Evolutionary conservation across 2,329 filamentous ascomycete genomes (phyloP), one percentile per base, ranked within the genome.

Genomic region (Biscogniauxia sp.): DNA sequence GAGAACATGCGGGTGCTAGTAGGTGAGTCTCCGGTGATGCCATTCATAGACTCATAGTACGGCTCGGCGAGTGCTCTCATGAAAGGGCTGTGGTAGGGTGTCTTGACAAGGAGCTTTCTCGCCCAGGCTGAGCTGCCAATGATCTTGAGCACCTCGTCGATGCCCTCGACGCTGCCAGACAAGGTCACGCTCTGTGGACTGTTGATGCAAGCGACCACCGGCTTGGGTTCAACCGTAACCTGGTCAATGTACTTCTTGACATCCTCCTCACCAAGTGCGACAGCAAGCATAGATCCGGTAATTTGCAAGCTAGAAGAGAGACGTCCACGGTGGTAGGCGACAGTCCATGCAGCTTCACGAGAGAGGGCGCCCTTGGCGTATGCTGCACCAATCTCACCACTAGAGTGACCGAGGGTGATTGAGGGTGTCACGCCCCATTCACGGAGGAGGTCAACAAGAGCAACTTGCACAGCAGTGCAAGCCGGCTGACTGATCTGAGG

Each of bases 1-100:
- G 66, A 71, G 63, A 70, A 72, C 64, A 72, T 72, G 56, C 64
- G 61, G 57, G 56, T 20, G 45, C 60, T 56, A 13, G 59, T 65
- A 51, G 55, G 20, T 45, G 59, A 54, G 20, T 61, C 61, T 28
- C 58, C 53, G 28, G 57, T 61, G 54, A 69, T 68, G 56, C 58
- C 66, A 61, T 58, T 64, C 68, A 65, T 68, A 45, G 62, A 73
- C 55, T 68, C 66, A 25, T 68, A 63, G 57, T 78, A 78, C 13
- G 71, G 69, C 37, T 73, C 71, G 1, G 70, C 72, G 13, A 75
- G 65, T 20, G 71, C 68, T 23, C 71, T 66, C 76, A 79, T 78
- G 60, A 76, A 76, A 28, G 72, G 72, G 0, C 77, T 79, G 66
- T 81, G 79, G 61, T 79, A 81, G 0, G 79, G 78, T 2, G 71